Evolutionary conservation across 2,329 filamentous ascomycete genomes (phyloP).

Genomic region (Ascochyta fabae): DNA sequence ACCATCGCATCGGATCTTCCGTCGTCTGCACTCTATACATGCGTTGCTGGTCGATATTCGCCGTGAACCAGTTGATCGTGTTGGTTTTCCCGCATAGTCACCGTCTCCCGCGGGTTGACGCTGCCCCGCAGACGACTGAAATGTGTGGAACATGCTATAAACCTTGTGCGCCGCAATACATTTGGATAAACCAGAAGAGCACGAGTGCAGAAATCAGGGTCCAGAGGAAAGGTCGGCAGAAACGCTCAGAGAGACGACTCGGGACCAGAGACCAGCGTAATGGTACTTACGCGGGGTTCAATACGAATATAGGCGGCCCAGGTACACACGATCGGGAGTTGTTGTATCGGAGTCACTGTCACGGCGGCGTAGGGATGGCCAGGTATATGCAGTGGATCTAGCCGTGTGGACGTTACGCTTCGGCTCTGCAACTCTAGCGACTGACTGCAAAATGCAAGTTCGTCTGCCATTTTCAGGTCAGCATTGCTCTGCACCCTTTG

Average conservation of each 20-base stretch:
- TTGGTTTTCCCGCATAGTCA: constrained; percentile 45
- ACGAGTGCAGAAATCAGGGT: constrained; percentile 17
- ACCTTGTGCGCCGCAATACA: constrained; percentile 1
- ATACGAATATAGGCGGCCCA: constrained; percentile 19
- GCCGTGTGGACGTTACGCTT: neutral
- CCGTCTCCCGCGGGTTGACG: constrained; percentile 43
- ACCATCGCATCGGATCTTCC: constrained; percentile 85
- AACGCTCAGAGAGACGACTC: constrained; percentile 8
- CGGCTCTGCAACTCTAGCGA: constrained; percentile 6
- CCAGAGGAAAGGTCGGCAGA: constrained; percentile 15
- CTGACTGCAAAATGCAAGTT: constrained; percentile 3
- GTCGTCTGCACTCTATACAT: constrained; percentile 77
- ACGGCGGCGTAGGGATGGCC: constrained; percentile 17
- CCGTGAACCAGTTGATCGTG: constrained; percentile 47
- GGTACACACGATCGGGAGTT: constrained; percentile 17
- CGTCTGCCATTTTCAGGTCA: neutral
- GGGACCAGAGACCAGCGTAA: constrained; percentile 14
- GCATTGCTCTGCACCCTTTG: constrained; percentile 3
- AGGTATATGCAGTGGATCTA: constrained; percentile 11
- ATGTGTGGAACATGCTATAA: constrained; percentile 55
- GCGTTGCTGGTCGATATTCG: constrained; percentile 63
- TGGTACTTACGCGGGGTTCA: constrained; percentile 20
- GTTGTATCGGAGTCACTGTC: constrained; percentile 27
- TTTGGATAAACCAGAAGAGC: constrained; percentile 9
- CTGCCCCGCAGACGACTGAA: constrained; percentile 47